phyloP scores from a whole-genome alignment of 2,329 filamentous ascomycete species.

The Ophiostoma ulmi region DNA sequence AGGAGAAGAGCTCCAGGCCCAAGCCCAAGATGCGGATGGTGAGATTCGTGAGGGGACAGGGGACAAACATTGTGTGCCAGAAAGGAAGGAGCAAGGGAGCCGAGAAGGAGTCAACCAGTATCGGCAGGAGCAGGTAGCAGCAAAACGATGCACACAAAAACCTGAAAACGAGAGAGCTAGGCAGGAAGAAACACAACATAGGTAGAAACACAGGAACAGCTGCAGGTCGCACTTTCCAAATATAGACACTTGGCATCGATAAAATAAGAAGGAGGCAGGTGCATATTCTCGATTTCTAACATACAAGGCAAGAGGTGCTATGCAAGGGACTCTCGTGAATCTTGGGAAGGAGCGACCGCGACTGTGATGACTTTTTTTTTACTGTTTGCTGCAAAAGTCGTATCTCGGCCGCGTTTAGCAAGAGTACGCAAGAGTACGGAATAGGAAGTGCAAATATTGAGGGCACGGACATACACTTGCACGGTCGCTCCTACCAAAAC shows the following conservation, averaged over 20 bases:
- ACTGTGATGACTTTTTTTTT: not conserved
- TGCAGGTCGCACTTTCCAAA: not conserved
- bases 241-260: not conserved
- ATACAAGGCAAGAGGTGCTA: not conserved
- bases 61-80: not conserved
- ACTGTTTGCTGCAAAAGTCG: not conserved
- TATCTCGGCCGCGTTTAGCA: not conserved
- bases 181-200: not conserved
- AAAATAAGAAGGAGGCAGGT: not conserved
- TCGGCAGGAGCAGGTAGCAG: not conserved
- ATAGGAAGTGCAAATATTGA: not conserved
- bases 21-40: not conserved
- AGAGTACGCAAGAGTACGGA: not conserved
- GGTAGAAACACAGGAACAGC: not conserved
- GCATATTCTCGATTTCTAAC: not conserved
- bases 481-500: slow-evolving; percentile 4
- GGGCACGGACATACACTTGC: slow-evolving; percentile 2
- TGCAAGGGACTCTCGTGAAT: not conserved
- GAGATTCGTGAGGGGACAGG: not conserved
- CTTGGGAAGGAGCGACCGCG: not conserved
- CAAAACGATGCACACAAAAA: slow-evolving; percentile 1
- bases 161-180: not conserved
- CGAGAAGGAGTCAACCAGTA: not conserved
- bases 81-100: slow-evolving; percentile 5
- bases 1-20: not conserved